Percentiles rank a stretch among this genome's conserved stretches.
Evolutionary conservation across 2,329 filamentous ascomycete species (phyloP).

Genomic region (Penicillium italicum): DNA sequence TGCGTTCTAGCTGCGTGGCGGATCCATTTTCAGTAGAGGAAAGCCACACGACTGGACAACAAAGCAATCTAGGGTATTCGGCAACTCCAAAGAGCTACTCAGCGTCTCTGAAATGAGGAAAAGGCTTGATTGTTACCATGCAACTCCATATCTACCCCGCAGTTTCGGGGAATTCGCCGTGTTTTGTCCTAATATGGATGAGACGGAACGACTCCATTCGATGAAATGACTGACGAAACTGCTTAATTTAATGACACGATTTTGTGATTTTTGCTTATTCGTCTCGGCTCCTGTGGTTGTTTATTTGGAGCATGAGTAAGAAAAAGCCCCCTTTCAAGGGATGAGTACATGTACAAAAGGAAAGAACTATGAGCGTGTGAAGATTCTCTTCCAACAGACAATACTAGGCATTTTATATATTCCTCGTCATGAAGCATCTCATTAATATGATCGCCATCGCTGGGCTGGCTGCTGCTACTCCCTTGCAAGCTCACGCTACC

Average conservation of each 20-base stretch:
- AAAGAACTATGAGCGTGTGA: not conserved
- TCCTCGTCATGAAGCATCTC: constrained; percentile 11
- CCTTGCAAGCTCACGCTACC: constrained; percentile 8
- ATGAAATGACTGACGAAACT: not conserved
- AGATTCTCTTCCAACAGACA: not conserved
- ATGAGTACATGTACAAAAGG: not conserved
- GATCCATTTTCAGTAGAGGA: not conserved
- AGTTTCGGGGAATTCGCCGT: not conserved
- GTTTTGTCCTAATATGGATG: not conserved
- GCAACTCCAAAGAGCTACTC: not conserved
- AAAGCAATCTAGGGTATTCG: not conserved
- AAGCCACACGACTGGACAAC: not conserved
- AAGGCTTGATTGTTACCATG: not conserved
- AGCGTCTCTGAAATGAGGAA: no score
- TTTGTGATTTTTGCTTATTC: not conserved
- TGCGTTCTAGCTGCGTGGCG: not conserved
- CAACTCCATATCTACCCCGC: not conserved
- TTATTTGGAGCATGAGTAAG: not conserved
- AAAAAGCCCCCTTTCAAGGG: not conserved
- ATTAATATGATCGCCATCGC: constrained; percentile 10
- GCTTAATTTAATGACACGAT: not conserved
- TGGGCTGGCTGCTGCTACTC: constrained; percentile 18
- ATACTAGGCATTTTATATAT: not conserved
- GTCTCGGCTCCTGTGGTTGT: not conserved
- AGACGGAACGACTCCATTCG: not conserved